phyloP scores from a whole-genome alignment of 2,329 filamentous ascomycete species.

The Ascochyta pisi region DNA sequence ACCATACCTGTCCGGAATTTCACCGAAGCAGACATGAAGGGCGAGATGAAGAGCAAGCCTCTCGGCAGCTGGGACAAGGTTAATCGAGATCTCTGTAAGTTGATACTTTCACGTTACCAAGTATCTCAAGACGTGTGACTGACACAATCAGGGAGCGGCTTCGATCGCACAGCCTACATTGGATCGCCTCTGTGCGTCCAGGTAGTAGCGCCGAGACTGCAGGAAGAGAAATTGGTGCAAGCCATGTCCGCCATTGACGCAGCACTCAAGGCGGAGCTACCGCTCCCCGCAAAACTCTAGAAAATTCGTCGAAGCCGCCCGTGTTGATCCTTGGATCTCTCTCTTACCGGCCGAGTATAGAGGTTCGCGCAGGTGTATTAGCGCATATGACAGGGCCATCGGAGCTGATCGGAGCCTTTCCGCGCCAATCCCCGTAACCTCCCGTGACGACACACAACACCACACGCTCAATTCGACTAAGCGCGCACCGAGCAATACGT shows the following conservation, averaged over 20 bases:
- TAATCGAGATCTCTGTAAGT: conserved; percentile 64
- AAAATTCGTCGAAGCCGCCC: conserved; percentile 1
- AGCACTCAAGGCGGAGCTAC: conserved; percentile 41
- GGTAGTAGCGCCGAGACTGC: conserved; percentile 61
- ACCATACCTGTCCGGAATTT: conserved; percentile 62
- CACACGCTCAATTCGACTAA: conserved; percentile 9
- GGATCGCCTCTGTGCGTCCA: conserved; percentile 63
- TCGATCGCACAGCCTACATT: conserved; percentile 62
- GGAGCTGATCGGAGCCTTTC: not conserved
- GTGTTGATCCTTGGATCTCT: not conserved
- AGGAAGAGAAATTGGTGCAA: conserved; percentile 61
- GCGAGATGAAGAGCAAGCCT: conserved; percentile 51
- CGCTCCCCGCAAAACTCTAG: conserved; percentile 24
- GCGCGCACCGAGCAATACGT: conserved; percentile 15
- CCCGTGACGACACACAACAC: conserved; percentile 7
- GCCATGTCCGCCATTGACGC: conserved; percentile 63
- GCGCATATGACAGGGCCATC: conserved; percentile 1
- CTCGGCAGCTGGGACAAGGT: conserved; percentile 66
- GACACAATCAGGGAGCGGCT: conserved; percentile 48
- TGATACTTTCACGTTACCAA: not conserved
- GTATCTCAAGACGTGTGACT: not conserved
- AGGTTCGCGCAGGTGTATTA: conserved; percentile 5
- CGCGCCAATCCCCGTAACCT: conserved; percentile 4
- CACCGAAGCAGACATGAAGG: conserved; percentile 57
- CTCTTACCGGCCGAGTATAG: conserved; percentile 15